These are phyloP conservation scores for Cystobasidium onofrii DNA, from an alignment of 768 basidiomycete genomes.

Conservation along the genomic window DNA sequence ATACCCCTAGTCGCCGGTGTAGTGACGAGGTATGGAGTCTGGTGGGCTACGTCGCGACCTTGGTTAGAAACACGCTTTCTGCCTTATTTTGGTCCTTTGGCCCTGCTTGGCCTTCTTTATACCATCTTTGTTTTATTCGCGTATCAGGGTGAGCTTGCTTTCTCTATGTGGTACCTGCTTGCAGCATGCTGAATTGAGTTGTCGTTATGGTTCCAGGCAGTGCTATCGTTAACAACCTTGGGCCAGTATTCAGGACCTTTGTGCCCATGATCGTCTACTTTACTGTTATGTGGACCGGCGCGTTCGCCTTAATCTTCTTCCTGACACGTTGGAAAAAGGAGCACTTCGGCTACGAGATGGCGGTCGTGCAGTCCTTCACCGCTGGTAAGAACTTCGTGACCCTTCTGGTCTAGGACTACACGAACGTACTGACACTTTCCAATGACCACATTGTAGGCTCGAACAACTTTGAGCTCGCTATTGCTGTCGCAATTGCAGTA, in stretches of 20 bases:
- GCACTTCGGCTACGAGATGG: constrained; percentile 57
- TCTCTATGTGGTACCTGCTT: too few species aligned
- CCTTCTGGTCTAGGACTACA: too few species aligned
- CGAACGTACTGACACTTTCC: too few species aligned
- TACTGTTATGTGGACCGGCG: constrained; percentile 61
- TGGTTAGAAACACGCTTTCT: constrained; percentile 54
- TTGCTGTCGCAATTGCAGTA: constrained; percentile 68
- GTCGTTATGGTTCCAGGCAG: constrained; percentile 49
- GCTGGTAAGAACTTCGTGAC: constrained; percentile 67
- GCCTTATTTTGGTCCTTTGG: constrained; percentile 60
- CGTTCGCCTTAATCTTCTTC: constrained; percentile 56
- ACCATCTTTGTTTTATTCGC: constrained; percentile 71
- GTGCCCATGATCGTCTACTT: constrained; percentile 63
- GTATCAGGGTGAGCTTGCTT: constrained; percentile 50
- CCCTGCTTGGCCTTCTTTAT: constrained; percentile 68
- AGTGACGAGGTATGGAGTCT: constrained; percentile 57
- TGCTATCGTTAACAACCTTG: constrained; percentile 64
- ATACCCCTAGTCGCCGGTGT: constrained; percentile 68
- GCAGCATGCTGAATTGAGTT: too few species aligned
- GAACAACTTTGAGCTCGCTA: constrained; percentile 60
- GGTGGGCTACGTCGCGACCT: constrained; percentile 47
- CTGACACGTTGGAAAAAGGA: constrained; percentile 46
- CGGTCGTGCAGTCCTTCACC: constrained; percentile 70
- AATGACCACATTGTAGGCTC: too few species aligned
- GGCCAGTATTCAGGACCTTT: constrained; percentile 68